Base-by-base conservation (phyloP, 495 filamentous ascomycete genomes). In the Penicillium riverlandense region DNA sequence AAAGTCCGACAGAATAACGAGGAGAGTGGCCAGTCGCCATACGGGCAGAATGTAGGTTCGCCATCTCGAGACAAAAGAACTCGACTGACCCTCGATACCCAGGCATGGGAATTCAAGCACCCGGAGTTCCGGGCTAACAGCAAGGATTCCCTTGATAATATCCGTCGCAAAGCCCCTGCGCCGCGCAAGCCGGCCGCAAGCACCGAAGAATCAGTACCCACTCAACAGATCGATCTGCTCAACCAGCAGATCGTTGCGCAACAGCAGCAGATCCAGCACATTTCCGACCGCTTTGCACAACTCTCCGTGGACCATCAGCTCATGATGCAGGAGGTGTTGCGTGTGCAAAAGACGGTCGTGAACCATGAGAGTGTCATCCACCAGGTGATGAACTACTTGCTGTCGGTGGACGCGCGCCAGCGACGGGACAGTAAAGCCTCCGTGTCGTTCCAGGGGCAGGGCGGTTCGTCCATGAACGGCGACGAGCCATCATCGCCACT, bases 91-190 rank as follows among this genome's bases (percentile, higher is more conserved):
- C 27, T 34, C 35, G 38, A 30, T 37, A 8, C 11, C 33, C 44
- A 95, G 88, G 88, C 89, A 10, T 96, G 90, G 90, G 94, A 98
- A 63, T 98, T 98, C 61, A 92, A 90, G 62, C 92, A 97, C 61
- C 92, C 91, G 22, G 91, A 97, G 58, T 98, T 98, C 69, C 85
- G 90, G 50, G 82, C 83, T 38, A 90, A 97, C 66, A 90, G 89
- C 63, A 96, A 95, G 66, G 94, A 97, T 51, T 90, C 90, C 29
- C 76, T 98, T 11, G 92, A 98, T 55, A 97, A 96, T 59, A 98
- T 98, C 56, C 80, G 89, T 58, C 79, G 92, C 44, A 98, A 98
- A 66, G 94, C 94, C 6, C 92, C 92, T 3, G 90, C 90, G 2
- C 86, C 91, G 11, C 77, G 92, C 48, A 97, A 96, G 58, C 66